Conservation (phyloP, 148 eudicot genomes). For the Vaccinium vitisidaea region DNA sequence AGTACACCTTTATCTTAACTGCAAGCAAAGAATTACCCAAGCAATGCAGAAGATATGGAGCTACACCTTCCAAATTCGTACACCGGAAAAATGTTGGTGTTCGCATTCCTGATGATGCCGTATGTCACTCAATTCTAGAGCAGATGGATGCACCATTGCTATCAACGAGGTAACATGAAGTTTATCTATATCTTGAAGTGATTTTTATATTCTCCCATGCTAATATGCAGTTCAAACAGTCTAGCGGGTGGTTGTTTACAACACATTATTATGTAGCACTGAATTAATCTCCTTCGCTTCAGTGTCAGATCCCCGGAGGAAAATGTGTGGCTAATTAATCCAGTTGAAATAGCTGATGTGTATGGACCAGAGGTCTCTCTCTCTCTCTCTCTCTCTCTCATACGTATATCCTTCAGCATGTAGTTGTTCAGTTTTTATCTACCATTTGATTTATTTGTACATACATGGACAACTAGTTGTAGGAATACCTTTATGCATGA, state of each 20-base stretch:
- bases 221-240: neutral
- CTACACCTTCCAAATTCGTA: constrained; percentile 55
- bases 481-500: neutral
- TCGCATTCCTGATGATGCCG: constrained; percentile 88
- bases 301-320: constrained; percentile 73
- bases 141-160: constrained; percentile 68
- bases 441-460: neutral
- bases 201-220: neutral
- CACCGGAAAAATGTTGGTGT: constrained; percentile 74
- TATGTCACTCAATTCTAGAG: constrained; percentile 69
- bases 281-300: constrained; percentile 13
- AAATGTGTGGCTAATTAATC: constrained; percentile 85
- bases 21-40: constrained; percentile 86
- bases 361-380: constrained; percentile 78
- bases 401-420: neutral
- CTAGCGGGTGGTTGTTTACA: constrained; percentile 8
- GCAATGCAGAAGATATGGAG: constrained; percentile 62
- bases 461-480: neutral
- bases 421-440: neutral
- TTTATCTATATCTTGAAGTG: neutral
- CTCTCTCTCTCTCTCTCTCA: neutral
- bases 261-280: neutral
- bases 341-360: constrained; percentile 74
- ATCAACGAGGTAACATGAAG: constrained; percentile 64
- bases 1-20: constrained; percentile 91